Evolutionary conservation across 2,329 filamentous ascomycete species (phyloP), one percentile per base, ranked within the genome.

Genomic region (Trichoderma koningiopsis): DNA sequence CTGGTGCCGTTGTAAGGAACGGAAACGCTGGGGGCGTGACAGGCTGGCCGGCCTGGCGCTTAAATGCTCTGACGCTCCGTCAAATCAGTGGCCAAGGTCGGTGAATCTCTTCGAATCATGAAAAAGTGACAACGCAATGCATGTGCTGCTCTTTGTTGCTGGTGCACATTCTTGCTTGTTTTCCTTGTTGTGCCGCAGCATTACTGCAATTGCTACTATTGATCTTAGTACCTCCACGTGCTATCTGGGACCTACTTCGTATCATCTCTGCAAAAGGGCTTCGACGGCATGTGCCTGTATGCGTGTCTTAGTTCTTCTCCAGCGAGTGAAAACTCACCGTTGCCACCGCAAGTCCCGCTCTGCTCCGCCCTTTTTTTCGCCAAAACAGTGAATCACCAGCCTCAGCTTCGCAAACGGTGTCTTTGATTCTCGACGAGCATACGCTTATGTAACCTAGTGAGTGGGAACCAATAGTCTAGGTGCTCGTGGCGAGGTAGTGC

Each of bases 271-370:
- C 52, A 29, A 59, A 43, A 11, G 35, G 57, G 10, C 47, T 29
- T 55, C 61, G n/a, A 37, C 53, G 40, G 55, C 40, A 67, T 67
- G 63, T 49, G 63, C 22, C 35, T 67, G 63, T 24, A 56, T 67
- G 63, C 35, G 47, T 67, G 63, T 67, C 63, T 67, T 43, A 59
- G 63, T 31, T 31, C 27, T 52, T 29, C 6, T 24, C 47, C 35
- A 56, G 35, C 24, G 31, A 33, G 53, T 31, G 19, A 8, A 27
- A 56, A 43, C 35, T 56, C 49, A 35, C 61, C 61, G 49, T 55
- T 40, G n/a, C 56, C 60, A 63, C 43, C 24, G n/a, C 27, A 16
- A 24, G 16, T 66, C 35, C 58, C 58, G 40, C 58, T 60, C 35
- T 14, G 22, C 52, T 31, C 52, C 27, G 52, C 24, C 52, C 52